Conservation (phyloP, 176 grass and related monocot species). For the Oryza meyeriana region DNA sequence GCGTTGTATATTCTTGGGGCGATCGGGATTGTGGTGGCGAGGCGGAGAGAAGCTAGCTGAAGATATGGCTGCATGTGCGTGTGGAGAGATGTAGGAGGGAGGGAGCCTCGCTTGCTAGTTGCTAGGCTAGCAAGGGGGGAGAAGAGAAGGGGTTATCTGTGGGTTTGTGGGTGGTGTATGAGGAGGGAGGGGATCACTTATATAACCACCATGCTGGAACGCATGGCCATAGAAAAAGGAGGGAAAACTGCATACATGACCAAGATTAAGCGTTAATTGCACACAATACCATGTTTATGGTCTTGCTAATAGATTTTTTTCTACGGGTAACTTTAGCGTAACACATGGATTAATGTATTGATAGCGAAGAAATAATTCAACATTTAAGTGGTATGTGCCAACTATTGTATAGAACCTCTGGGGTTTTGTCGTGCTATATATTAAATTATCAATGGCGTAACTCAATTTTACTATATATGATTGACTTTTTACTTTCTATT, state of each 20-base stretch:
- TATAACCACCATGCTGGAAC: slow-evolving; percentile 31
- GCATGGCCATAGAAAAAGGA: background rate
- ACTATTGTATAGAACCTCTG: no score
- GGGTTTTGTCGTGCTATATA: no score
- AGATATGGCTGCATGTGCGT: slow-evolving; percentile 53
- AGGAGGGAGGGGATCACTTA: slow-evolving; percentile 20
- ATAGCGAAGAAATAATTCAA: background rate
- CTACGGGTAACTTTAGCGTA: background rate
- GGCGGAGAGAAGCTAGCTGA: slow-evolving; percentile 42
- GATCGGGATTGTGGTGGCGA: slow-evolving; percentile 35
- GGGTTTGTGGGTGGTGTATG: slow-evolving; percentile 40
- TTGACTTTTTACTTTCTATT: no score
- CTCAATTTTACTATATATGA: no score
- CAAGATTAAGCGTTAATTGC: background rate
- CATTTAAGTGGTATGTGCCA: background rate
- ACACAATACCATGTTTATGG: background rate
- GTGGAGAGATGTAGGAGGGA: background rate
- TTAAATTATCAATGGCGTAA: no score
- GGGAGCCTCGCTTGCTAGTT: background rate
- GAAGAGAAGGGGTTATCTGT: slow-evolving; percentile 28
- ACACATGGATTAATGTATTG: background rate
- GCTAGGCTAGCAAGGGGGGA: background rate
- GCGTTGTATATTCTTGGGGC: slow-evolving; percentile 12
- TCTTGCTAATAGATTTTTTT: background rate
- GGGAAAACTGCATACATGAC: background rate